Base-by-base conservation (phyloP, 768 basidiomycete genomes). In the Macrolepiota dolichaula region DNA sequence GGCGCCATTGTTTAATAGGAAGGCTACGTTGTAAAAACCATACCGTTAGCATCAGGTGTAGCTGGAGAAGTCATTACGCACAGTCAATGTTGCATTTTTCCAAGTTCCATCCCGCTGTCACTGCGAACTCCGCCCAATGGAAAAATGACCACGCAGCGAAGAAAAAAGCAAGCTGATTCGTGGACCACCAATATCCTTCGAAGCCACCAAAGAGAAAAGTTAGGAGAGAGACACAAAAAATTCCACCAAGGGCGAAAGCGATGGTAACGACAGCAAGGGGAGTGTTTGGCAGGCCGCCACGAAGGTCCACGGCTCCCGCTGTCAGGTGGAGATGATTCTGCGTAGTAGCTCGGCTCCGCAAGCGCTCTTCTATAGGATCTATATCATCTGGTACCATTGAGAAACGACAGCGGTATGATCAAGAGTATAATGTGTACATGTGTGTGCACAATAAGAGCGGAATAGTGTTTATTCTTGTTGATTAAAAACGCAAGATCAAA, bases 101-200 rank as follows among this genome's bases (percentile, higher is more conserved):
- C 42, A 88, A 76, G 73, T 98, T 98, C 90, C 93, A 98, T 24
- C 93, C 93, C 0, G 96, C 96, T 6, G 97, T 97, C 3, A 96
- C 94, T 38, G 89, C 91, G 69, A 95, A 98, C 72, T 99, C 97
- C 12, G 84, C 86, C 86, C 94, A 90, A 69, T 99, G 97, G 72
- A 99, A 99, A 37, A 81, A 77, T 0, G 92, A 81, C 91, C 93
- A 94, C 4, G 88, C 81, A 36, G 89, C 86, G 42, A 92, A 63
- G 72, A 95, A 98, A 72, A 92, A 86, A 0, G 91, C 93, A 1
- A 97, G 78, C 68, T 90, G 90, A 59, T 85, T 84, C 27, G 87
- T 90, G 0, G 84, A 73, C 84, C 89, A 91, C 81, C 84, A 86
- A 32, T 70, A 72, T 9, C 64, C 63, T 29, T 66, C 37, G 50